Evolutionary conservation across 2,329 filamentous ascomycete genomes (phyloP).

Genomic region (Plectosphaerella plurivora): DNA sequence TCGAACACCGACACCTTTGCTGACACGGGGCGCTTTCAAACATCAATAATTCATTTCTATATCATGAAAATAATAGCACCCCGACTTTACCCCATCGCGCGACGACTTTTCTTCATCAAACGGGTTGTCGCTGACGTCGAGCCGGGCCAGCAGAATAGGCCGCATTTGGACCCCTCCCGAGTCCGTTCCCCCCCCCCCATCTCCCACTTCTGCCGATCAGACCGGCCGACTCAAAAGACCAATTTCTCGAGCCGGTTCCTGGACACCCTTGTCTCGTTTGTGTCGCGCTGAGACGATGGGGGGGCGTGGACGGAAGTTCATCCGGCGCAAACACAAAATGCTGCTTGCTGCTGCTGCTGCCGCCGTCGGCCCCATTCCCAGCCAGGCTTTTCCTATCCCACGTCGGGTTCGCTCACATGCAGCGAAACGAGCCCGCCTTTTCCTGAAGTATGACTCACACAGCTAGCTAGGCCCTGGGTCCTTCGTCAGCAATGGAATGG

Average conservation of each 20-base stretch:
- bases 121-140: background rate
- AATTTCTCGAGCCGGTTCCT: background rate
- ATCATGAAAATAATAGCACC: slow-evolving; percentile 12
- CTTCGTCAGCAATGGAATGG: background rate
- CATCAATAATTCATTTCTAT: slow-evolving; percentile 3
- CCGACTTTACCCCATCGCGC: slow-evolving; percentile 5
- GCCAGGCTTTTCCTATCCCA: too few relatives aligned
- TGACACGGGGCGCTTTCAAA: too few relatives aligned
- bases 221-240: background rate
- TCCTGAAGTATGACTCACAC: background rate
- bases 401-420: too few relatives aligned
- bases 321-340: background rate
- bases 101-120: slow-evolving; percentile 10
- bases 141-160: background rate
- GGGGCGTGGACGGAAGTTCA: background rate
- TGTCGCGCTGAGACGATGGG: background rate
- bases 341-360: too few relatives aligned
- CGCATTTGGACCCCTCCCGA: slow-evolving; percentile 3
- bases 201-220: background rate
- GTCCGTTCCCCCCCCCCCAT: too few relatives aligned
- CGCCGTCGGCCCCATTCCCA: too few relatives aligned
- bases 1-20: background rate
- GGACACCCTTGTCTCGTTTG: background rate
- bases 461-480: background rate
- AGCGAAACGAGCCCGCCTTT: too few relatives aligned